Conservation (phyloP, 1,284 basidiomycete genomes). For the Boletus sp. region DNA sequence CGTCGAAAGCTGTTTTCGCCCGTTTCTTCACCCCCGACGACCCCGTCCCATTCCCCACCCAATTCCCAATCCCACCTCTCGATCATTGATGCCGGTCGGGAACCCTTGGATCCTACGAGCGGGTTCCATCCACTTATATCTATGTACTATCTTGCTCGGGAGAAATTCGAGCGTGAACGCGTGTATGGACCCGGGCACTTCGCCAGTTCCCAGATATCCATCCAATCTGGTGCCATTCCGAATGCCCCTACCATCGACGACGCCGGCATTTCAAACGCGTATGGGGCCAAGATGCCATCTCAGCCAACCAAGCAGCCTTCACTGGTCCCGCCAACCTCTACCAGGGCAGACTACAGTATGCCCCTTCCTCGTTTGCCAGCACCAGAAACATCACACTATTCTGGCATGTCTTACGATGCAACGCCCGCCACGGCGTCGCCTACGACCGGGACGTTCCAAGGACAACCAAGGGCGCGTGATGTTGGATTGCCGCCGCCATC, state of each 20-base stretch:
- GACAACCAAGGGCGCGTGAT: conserved; percentile 66
- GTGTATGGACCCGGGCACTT: conserved; percentile 95
- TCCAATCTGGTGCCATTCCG: conserved; percentile 28
- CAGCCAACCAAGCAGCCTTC: conserved; percentile 29
- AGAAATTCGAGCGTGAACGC: conserved; percentile 93
- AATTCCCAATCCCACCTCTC: conserved; percentile 56
- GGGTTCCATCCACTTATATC: conserved; percentile 96
- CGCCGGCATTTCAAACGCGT: conserved; percentile 20
- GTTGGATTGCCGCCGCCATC: conserved; percentile 35
- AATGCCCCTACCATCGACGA: conserved; percentile 33
- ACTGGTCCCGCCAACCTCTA: conserved; percentile 21
- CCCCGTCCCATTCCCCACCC: conserved; percentile 54
- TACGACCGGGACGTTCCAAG: conserved; percentile 54
- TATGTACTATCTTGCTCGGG: conserved; percentile 94
- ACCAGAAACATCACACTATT: conserved; percentile 79
- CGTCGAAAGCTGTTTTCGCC: conserved; percentile 86
- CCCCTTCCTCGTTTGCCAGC: conserved; percentile 79
- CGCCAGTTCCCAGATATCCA: conserved; percentile 83
- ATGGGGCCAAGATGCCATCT: conserved; percentile 32
- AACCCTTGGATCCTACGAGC: conserved; percentile 80
- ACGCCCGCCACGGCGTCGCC: conserved; percentile 53
- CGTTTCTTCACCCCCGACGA: conserved; percentile 59
- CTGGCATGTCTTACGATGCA: conserved; percentile 74
- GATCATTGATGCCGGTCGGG: conserved; percentile 50
- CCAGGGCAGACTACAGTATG: conserved; percentile 79